Percentiles rank a stretch among this genome's conserved stretches.
These are phyloP conservation scores for Agroathelia rolfsii DNA, from an alignment of 1,284 basidiomycete species.

Conservation along the genomic window DNA sequence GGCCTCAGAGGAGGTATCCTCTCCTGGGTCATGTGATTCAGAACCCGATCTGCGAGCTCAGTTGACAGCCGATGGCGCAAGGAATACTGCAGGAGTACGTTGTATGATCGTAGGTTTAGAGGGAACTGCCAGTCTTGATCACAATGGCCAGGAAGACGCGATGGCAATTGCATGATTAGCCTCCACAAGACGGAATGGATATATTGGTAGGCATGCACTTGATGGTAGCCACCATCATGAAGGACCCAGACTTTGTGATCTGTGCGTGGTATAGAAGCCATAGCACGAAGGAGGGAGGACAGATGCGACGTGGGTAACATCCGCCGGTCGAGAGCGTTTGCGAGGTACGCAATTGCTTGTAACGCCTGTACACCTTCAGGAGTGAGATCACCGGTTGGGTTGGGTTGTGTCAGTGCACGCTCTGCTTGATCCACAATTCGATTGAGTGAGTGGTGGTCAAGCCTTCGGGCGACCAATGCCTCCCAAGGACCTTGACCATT, in stretches of 20 bases:
- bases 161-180: constrained; percentile 28
- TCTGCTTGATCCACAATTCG: background rate
- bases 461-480: too few relatives aligned
- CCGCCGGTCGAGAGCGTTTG: constrained; percentile 37
- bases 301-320: constrained; percentile 35
- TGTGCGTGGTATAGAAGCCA: constrained; percentile 42
- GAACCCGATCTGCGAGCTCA: constrained; percentile 32
- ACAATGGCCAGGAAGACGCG: constrained; percentile 15
- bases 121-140: constrained; percentile 17
- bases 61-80: constrained; percentile 49
- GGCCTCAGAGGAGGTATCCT: constrained; percentile 32
- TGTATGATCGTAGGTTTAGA: constrained; percentile 40
- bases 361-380: constrained; percentile 21
- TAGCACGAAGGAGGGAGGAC: constrained; percentile 32
- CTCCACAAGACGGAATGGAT: constrained; percentile 46
- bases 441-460: too few relatives aligned
- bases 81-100: constrained; percentile 56
- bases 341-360: constrained; percentile 54
- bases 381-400: constrained; percentile 6
- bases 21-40: constrained; percentile 42
- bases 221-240: constrained; percentile 17
- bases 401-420: constrained; percentile 7
- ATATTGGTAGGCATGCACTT: constrained; percentile 42
- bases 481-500: constrained; percentile 7
- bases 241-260: constrained; percentile 34